Evolutionary conservation across 495 filamentous ascomycete species (phyloP).

Genomic region (Hypoxylon cercidicola): DNA sequence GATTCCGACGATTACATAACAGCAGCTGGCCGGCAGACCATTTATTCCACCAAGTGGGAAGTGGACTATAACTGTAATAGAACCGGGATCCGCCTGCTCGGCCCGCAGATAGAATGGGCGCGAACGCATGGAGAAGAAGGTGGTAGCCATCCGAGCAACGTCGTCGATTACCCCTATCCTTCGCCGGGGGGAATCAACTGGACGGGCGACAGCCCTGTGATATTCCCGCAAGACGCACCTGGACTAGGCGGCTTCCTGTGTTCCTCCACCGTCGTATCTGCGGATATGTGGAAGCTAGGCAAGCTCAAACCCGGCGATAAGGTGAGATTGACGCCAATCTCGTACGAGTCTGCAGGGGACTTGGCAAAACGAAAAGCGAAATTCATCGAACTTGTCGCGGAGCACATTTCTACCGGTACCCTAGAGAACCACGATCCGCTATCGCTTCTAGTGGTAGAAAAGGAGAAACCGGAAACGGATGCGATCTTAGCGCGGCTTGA

Average conservation of each 20-base stretch:
- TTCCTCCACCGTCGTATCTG: slow-evolving; percentile 63
- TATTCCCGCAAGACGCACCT: slow-evolving; percentile 67
- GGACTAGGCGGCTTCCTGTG: slow-evolving; percentile 70
- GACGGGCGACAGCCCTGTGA: slow-evolving; percentile 67
- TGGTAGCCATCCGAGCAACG: slow-evolving; percentile 68
- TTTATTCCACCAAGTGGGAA: slow-evolving; percentile 66
- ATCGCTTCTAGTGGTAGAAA: slow-evolving; percentile 8
- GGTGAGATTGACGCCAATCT: slow-evolving; percentile 50
- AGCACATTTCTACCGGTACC: slow-evolving; percentile 11
- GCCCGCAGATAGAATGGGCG: slow-evolving; percentile 66
- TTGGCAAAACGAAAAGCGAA: slow-evolving; percentile 12
- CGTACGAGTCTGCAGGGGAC: slow-evolving; percentile 21
- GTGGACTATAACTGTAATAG: slow-evolving; percentile 68
- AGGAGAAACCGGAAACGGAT: slow-evolving; percentile 14
- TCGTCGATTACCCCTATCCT: slow-evolving; percentile 68
- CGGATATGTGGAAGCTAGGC: slow-evolving; percentile 68
- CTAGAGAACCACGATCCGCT: slow-evolving; percentile 3
- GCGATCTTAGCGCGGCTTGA: slow-evolving; percentile 17
- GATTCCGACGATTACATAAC: slow-evolving; percentile 62
- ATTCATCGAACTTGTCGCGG: slow-evolving; percentile 3
- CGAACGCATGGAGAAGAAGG: slow-evolving; percentile 68
- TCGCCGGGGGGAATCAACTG: slow-evolving; percentile 64
- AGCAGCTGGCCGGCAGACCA: slow-evolving; percentile 62
- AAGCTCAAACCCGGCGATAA: slow-evolving; percentile 70
- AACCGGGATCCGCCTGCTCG: slow-evolving; percentile 66